Conservation (phyloP, 2,329 filamentous ascomycete genomes). For the Catunica adiposa region DNA sequence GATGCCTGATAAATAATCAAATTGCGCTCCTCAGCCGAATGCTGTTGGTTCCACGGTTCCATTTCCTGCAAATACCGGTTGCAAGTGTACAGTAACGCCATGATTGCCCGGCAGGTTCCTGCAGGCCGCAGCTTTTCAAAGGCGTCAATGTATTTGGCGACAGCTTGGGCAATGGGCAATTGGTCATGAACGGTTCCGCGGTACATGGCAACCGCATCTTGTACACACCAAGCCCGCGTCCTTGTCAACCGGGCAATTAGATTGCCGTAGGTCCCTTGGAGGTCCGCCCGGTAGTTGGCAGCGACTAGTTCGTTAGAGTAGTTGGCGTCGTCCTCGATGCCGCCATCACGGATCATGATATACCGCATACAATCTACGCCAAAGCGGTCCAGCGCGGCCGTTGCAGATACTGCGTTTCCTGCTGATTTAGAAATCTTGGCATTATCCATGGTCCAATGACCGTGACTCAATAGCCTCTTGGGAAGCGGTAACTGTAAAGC, state of each 20-base stretch:
- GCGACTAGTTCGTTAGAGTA: constrained; percentile 71
- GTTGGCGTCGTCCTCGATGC: constrained; percentile 59
- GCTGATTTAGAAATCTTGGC: constrained; percentile 94
- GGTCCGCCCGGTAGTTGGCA: constrained; percentile 58
- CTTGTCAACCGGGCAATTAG: constrained; percentile 54
- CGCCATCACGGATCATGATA: constrained; percentile 70
- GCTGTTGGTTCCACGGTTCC: constrained; percentile 47
- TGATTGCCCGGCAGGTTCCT: constrained; percentile 11
- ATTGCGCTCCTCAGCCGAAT: constrained; percentile 24
- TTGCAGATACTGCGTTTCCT: constrained; percentile 89
- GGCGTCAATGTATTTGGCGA: constrained; percentile 9
- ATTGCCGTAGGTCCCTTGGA: constrained; percentile 69
- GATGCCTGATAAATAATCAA: constrained; percentile 51
- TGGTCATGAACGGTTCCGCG: neutral
- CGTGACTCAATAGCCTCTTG: constrained; percentile 68
- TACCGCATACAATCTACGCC: constrained; percentile 78
- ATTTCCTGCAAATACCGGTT: constrained; percentile 38
- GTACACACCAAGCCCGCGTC: constrained; percentile 52
- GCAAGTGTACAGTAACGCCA: constrained; percentile 16
- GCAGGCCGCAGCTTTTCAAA: constrained; percentile 13
- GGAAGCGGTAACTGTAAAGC: constrained; percentile 67
- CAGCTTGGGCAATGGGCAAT: constrained; percentile 11
- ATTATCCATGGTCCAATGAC: constrained; percentile 84
- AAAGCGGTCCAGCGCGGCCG: constrained; percentile 78
- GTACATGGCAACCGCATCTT: constrained; percentile 32